Evolutionary conservation across 2,329 filamentous ascomycete genomes (phyloP).

Genomic region (Beauveria asiatica): DNA sequence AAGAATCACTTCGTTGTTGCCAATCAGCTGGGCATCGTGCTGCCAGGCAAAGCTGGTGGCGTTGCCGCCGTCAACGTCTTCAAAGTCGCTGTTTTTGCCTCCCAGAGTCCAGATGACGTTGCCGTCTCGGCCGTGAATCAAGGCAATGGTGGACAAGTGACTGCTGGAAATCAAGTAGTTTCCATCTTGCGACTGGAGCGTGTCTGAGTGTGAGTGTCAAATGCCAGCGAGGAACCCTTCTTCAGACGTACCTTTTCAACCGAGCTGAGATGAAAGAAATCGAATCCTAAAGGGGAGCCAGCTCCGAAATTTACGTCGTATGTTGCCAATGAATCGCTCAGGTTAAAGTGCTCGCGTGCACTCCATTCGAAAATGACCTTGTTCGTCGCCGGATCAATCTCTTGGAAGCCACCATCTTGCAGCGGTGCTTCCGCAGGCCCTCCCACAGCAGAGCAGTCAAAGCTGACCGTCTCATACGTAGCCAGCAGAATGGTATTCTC

Average conservation of each 20-base stretch:
- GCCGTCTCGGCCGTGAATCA: slow-evolving; percentile 23
- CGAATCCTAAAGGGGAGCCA: slow-evolving; percentile 22
- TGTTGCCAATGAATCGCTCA: slow-evolving; percentile 19
- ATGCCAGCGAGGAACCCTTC: background rate
- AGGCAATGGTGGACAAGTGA: slow-evolving; percentile 22
- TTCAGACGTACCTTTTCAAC: slow-evolving; percentile 21
- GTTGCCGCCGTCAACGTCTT: slow-evolving; percentile 24
- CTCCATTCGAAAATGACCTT: slow-evolving; percentile 29
- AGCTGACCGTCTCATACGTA: slow-evolving; percentile 28
- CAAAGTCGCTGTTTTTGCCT: slow-evolving; percentile 26
- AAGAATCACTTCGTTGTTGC: slow-evolving; percentile 24
- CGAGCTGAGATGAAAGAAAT: slow-evolving; percentile 32
- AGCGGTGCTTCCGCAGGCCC: slow-evolving; percentile 23
- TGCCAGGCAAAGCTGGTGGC: slow-evolving; percentile 31
- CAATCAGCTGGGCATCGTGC: slow-evolving; percentile 28
- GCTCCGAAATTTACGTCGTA: slow-evolving; percentile 23
- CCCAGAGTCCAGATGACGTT: slow-evolving; percentile 28
- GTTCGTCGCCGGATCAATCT: slow-evolving; percentile 28
- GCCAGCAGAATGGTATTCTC: slow-evolving; percentile 33
- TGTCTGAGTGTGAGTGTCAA: background rate
- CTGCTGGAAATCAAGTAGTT: slow-evolving; percentile 30
- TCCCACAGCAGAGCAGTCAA: slow-evolving; percentile 23
- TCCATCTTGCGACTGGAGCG: slow-evolving; percentile 20
- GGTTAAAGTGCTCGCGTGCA: slow-evolving; percentile 24
- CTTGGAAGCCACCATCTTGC: slow-evolving; percentile 31